Base-by-base conservation (phyloP, 2,329 filamentous ascomycete species). In the Bipolaris sorokiniana region DNA sequence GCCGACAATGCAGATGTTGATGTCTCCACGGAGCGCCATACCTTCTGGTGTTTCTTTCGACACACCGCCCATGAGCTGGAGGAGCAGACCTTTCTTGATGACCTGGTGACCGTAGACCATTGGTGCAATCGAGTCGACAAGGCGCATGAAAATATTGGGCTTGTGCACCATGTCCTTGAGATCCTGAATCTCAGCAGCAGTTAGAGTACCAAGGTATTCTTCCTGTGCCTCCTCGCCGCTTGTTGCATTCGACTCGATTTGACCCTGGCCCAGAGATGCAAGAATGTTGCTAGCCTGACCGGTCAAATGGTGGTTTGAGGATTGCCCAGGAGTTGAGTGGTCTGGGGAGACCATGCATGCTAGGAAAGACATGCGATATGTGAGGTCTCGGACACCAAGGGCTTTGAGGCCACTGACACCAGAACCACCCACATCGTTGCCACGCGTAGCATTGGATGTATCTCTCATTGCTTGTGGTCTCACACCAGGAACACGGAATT, bases 1-100 rank as follows among this genome's bases (percentile, higher is more conserved):
- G 58, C 95, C 95, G 56, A 99, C 95, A 66, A 99, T 91, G 78
- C 95, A 99, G 61, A 99, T 96, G 79, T 99, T 99, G 82, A 99
- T 93, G 73, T 99, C 95, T 66, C 95, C 95, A 84, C 95, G 88
- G 41, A 99, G 84, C 62, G 93, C 88, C 92, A 99, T 97, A 61
- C 92, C 94, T 78, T 99, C 95, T 0, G 92, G 85, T 0, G 95
- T 99, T 20, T 86, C 86, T 77, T 99, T 99, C 78, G 88, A 88
- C 2, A 99, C 91, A 81, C 95, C 95, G n/a, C 92, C 91, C 85
- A 99, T 92, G 45, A 99, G 83, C 77, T 99, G 95, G 40, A 99
- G 83, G 7, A 99, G 84, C 22, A 99, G 82, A 28, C 95, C 95
- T 78, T 99, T 99, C 81, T 99, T 99, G 72, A 99, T 94, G 55